Base-by-base conservation (phyloP, 306 rosid species). In the Prunus padus region DNA sequence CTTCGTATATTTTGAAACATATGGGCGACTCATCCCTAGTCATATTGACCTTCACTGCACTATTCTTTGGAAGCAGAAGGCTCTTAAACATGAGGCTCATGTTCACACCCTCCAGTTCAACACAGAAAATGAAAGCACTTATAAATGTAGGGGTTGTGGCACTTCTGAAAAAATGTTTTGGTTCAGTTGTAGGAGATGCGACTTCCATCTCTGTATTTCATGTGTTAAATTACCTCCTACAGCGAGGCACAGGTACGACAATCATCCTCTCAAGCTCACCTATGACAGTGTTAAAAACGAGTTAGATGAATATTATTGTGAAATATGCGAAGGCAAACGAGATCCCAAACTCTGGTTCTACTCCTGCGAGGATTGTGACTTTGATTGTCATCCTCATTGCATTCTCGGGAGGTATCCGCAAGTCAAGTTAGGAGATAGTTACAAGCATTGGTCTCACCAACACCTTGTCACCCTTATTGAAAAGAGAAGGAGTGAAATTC, bases 41-140 rank as follows among this genome's bases (percentile, higher is more conserved):
- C n/a, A n/a, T n/a, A n/a, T 49, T 10, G 72, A 46, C 22, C 20
- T 13, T 2, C 56, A 67, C 3, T 67, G 72, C 72, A 20, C 0
- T 12, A n/a, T 42, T 13, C 14, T 33, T n/a, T 40, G 0, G 11
- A 19, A 5, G 26, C 8, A 45, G 14, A 45, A 45, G 50, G 2
- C 14, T n/a, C 30, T 44, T 22, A 66, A 20, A 66, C 54, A 66
- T 5, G 69, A 65, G 33, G 12, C 71, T 42, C 71, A 66, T 66
- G 5, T 11, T 47, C 20, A 25, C 71, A 3, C 30, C 70, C 30
- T 47, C 42, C 31, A 4, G 11, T 26, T 4, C 3, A 8, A 45
- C 8, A 0, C 0, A 42, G 0, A 5, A 0, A 0, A 0, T 1
- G 1, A 8, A 65, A 11, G 3, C 15, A 45, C 0, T 12, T 12